These are phyloP conservation scores for Plasmodium relictum DNA, from an alignment of 169 alveolate species.

Conservation along the genomic window DNA sequence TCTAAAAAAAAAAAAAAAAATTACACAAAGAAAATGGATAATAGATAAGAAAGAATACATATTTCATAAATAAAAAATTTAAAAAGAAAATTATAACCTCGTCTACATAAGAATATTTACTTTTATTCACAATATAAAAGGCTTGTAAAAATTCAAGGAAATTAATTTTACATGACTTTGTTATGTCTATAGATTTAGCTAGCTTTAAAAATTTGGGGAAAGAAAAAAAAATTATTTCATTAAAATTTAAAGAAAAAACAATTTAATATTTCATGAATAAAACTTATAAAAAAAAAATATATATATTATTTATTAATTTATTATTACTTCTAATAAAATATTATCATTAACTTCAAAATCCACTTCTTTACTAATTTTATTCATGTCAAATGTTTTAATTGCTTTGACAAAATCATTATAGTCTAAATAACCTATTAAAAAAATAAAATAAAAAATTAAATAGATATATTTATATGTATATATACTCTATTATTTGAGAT, in stretches of 20 bases:
- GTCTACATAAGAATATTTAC: conserved; percentile 88
- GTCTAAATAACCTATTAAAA: conserved; percentile 81
- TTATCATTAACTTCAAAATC: conserved; percentile 87
- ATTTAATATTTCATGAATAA: not conserved
- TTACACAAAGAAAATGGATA: not conserved
- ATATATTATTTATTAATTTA: not conserved
- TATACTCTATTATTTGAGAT: not conserved
- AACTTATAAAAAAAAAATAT: not conserved
- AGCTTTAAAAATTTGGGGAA: conserved; percentile 75
- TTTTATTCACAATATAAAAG: conserved; percentile 90
- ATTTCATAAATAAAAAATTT: not conserved
- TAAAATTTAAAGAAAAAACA: not conserved
- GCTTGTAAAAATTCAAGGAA: conserved; percentile 91
- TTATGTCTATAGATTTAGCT: conserved; percentile 88
- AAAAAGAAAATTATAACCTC: conserved; percentile 79
- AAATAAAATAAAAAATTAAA: conserved; percentile 7
- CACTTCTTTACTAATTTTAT: conserved; percentile 85
- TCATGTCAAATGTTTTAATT: conserved; percentile 85
- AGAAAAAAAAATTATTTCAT: not conserved
- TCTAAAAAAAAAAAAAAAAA: conserved; percentile 41
- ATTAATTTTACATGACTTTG: conserved; percentile 87
- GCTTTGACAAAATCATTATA: conserved; percentile 89
- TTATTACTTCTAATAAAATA: conserved; percentile 78
- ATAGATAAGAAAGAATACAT: not conserved
- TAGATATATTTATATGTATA: not conserved